Percentiles rank a stretch among this genome's conserved stretches.
Evolutionary conservation across 495 filamentous ascomycete species (phyloP).

Genomic region (Copromyces sp.): DNA sequence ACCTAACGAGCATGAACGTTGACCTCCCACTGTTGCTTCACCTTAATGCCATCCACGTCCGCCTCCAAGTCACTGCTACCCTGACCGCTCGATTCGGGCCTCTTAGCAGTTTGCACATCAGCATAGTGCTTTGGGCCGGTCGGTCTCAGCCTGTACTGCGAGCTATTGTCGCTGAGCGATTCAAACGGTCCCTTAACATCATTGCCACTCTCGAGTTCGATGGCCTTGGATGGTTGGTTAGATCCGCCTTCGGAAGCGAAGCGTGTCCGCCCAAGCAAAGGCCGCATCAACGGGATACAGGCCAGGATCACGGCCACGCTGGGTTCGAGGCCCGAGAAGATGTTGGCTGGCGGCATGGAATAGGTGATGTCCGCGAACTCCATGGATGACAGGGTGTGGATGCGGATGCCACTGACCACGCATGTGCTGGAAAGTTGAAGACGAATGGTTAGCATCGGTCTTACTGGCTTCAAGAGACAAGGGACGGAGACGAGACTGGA

Average conservation of each 20-base stretch:
- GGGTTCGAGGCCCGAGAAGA: conserved; percentile 20
- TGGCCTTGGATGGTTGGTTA: background rate
- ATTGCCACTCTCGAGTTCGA: background rate
- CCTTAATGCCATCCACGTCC: too few species aligned
- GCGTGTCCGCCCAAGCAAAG: conserved; percentile 13
- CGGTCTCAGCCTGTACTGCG: conserved; percentile 3
- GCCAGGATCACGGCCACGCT: conserved; percentile 17
- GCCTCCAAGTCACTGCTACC: too few species aligned
- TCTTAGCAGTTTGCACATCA: too few species aligned
- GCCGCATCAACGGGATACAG: conserved; percentile 20
- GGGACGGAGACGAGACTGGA: background rate
- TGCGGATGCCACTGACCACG: conserved; percentile 15
- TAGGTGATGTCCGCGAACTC: conserved; percentile 21
- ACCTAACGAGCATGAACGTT: too few species aligned
- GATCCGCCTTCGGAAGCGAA: too few species aligned
- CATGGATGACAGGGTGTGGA: conserved; percentile 14
- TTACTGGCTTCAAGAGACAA: background rate
- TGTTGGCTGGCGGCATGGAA: conserved; percentile 11
- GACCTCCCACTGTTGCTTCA: too few species aligned
- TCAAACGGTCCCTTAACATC: background rate
- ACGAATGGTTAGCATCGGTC: too few species aligned
- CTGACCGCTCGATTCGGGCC: too few species aligned
- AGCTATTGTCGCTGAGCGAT: conserved; percentile 1
- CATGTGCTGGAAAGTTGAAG: conserved; percentile 10
- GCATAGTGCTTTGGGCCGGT: too few species aligned